Evolutionary conservation across 2,329 filamentous ascomycete species (phyloP).

Genomic region (Macrophomina phaseolina): DNA sequence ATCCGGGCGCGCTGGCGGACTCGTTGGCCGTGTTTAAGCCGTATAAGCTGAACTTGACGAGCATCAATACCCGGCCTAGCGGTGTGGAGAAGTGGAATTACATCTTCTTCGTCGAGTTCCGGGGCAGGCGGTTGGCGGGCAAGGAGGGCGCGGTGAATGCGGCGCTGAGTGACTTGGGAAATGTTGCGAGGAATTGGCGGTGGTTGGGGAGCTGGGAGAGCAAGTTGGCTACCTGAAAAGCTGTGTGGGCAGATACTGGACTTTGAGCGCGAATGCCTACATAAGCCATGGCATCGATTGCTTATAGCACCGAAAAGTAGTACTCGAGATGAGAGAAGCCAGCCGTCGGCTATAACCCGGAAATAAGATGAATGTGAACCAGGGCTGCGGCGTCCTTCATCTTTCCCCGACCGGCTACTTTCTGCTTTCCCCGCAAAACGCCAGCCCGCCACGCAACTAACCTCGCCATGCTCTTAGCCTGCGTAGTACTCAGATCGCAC

Average conservation of each 20-base stretch:
- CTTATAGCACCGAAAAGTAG: neutral
- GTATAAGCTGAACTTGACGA: conserved; percentile 80
- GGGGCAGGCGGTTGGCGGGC: conserved; percentile 64
- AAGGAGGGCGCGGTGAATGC: conserved; percentile 63
- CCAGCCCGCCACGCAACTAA: neutral
- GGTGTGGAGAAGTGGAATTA: conserved; percentile 81
- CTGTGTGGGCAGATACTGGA: neutral
- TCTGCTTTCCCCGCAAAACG: conserved; percentile 16
- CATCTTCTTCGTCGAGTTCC: conserved; percentile 92
- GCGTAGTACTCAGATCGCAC: neutral
- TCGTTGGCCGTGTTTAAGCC: conserved; percentile 79
- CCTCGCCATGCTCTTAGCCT: neutral
- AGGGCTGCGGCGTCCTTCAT: neutral
- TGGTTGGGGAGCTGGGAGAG: conserved; percentile 72
- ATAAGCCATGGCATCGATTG: too few relatives aligned
- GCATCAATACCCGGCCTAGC: conserved; percentile 86
- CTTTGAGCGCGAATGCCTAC: too few relatives aligned
- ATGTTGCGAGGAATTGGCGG: conserved; percentile 66
- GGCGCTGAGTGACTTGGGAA: conserved; percentile 64
- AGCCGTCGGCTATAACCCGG: conserved; percentile 10
- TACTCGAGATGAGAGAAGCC: neutral
- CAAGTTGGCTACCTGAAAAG: conserved; percentile 27
- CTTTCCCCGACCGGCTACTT: conserved; percentile 7
- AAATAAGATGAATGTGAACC: neutral
- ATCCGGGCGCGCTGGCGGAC: conserved; percentile 82